Base-by-base conservation (phyloP, 2,329 filamentous ascomycete genomes). In the Colletotrichum sp. region DNA sequence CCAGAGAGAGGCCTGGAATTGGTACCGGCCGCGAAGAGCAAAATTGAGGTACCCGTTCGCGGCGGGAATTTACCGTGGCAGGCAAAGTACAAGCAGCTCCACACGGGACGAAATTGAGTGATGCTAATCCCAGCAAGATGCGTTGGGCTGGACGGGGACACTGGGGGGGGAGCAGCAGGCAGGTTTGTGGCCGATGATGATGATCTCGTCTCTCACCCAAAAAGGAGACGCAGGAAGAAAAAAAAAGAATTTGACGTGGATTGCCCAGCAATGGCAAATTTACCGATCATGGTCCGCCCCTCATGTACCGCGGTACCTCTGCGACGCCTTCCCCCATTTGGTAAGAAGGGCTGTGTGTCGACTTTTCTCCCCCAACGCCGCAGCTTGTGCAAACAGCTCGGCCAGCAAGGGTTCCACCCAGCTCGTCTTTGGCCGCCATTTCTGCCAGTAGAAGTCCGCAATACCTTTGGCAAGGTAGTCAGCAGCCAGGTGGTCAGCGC, bases 31-130 rank as follows among this genome's bases (percentile, higher is more conserved):
- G 62, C 29, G 22, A 36, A 11, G 29, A 39, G 32, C 32, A 25
- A 64, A 36, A 25, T 25, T 27, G 6, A 62, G 39, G 69, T 68
- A 67, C 73, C 39, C 27, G n/a, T 9, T 9, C 8, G 15, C 29
- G n/a, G 32, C 30, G 16, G 12, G 29, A 22, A 27, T 22, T n/a
- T 6, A 30, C 11, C 30, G 63, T 59, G 29, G 22, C 19, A 19
- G 30, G n/a, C 11, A 34, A 64, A 72, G 70, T 73, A 65, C 59
- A 22, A 25, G 29, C 55, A 36, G 57, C 25, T 76, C 74, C 70
- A 76, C 49, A 61, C 65, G 64, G 65, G 74, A 74, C 49, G 70
- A 65, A 73, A 66, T 64, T 76, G 73, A 59, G 59, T 68, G 59
- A 76, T 52, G 59, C 25, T 32, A 76, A 76, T 65, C 73, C 64